These are phyloP conservation scores for Claviceps monticola DNA, from an alignment of 2,329 filamentous ascomycete genomes.

Conservation along the genomic window DNA sequence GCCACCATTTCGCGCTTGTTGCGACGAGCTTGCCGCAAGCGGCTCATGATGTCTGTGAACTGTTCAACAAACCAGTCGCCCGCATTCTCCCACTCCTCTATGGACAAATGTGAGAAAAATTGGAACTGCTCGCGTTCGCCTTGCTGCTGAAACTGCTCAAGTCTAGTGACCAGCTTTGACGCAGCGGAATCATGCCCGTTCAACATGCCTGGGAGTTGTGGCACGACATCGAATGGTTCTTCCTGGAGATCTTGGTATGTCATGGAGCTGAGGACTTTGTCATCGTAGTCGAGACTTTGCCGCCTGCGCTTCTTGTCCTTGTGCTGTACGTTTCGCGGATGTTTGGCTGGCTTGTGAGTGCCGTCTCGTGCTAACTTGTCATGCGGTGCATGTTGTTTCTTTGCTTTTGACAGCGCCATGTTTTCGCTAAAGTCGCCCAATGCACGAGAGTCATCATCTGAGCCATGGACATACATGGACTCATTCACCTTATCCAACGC, in stretches of 20 bases:
- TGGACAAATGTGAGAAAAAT: conserved; percentile 39
- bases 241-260: conserved; percentile 33
- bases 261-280: conserved; percentile 40
- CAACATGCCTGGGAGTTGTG: conserved; percentile 24
- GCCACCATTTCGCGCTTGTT: conserved; percentile 35
- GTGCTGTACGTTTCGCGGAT: conserved; percentile 7
- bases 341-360: conserved; percentile 11
- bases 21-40: conserved; percentile 33
- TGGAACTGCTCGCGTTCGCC: conserved; percentile 31
- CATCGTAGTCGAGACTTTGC: conserved; percentile 40
- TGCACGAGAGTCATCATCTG: conserved; percentile 14
- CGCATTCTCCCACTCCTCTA: conserved; percentile 44
- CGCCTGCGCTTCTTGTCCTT: conserved; percentile 27
- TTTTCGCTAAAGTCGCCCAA: conserved; percentile 11
- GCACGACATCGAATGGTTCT: conserved; percentile 42
- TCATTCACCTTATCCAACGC: conserved; percentile 9
- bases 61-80: conserved; percentile 46
- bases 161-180: conserved; percentile 31
- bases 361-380: conserved; percentile 12
- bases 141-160: conserved; percentile 35
- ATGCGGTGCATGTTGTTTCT: conserved; percentile 9
- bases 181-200: conserved; percentile 22
- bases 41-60: conserved; percentile 35
- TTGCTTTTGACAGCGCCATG: conserved; percentile 12
- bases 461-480: conserved; percentile 8